Evolutionary conservation across 352 stramenopile genomes (phyloP), one percentile per base, ranked within the genome.

Genomic region (Paralagenidium karlingii): DNA sequence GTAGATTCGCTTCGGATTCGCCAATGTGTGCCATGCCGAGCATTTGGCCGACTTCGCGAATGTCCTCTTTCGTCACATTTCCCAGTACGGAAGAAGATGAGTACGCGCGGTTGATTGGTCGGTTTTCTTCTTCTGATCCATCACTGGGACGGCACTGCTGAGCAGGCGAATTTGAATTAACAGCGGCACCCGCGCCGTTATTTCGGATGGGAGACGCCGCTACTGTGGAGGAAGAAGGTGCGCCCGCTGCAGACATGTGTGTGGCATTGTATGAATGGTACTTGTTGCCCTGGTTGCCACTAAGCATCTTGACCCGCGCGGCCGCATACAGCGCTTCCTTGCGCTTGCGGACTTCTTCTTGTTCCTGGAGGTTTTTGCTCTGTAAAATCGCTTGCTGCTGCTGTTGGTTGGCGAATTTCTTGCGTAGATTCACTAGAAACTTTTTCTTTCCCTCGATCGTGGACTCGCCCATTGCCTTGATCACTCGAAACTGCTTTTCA

Each of bases 401-500:
- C 41, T 82, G 63, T 36, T 84, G 69, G 32, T 64, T 50, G 12
- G 66, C 47, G 44, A 89, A 83, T 51, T 87, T 86, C 37, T 76
- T 66, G 36, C 66, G 63, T 33, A 90, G 42, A 28, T 63, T 76
- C 15, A 66, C 27, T 4, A 90, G 51, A 30, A 87, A 90, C 34
- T 75, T 77, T 45, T 82, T 77, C 54, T 90, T 90, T 38, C 73
- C 76, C 8, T 84, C 68, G 0, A 84, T 49, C 24, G 70, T 77
- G 15, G 68, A 74, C 48, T 87, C 74, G 40, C 70, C 71, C 69
- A 90, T 83, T 25, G 76, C 73, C 30, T 80, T 77, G 43, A 90
- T 85, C 42, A 90, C 76, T 25, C 76, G 76, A 49, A 82, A 90
- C 59, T 90, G 74, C 51, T 90, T 90, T 50, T 84, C 68, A 26